Conservation (phyloP, 2,329 filamentous ascomycete species). For the Penicillium sclerotigenum region DNA sequence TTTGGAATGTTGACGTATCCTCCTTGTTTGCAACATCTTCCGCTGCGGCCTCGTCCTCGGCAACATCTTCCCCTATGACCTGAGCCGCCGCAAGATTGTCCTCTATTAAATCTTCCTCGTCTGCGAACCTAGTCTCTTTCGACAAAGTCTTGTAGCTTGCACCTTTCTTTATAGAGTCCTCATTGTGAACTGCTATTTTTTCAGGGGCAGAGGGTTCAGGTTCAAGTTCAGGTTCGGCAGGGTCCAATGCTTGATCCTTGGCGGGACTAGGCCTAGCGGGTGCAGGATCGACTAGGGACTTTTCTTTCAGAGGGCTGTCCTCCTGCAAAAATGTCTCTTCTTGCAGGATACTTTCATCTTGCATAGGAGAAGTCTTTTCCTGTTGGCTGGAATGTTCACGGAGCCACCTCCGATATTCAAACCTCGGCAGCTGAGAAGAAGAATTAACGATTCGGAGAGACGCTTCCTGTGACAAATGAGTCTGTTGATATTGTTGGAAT, state of each 20-base stretch:
- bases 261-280: background rate
- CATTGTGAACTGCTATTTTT: background rate
- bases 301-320: background rate
- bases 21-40: background rate
- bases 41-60: background rate
- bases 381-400: constrained; percentile 5
- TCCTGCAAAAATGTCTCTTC: constrained; percentile 7
- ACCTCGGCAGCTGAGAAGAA: constrained; percentile 39
- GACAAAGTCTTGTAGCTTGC: constrained; percentile 4
- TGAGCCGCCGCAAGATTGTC: background rate
- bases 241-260: background rate
- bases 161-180: background rate
- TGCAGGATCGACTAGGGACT: background rate
- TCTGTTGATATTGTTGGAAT: background rate
- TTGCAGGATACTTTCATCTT: constrained; percentile 5
- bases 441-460: constrained; percentile 35
- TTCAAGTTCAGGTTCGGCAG: background rate
- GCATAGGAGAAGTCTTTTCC: constrained; percentile 3
- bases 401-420: constrained; percentile 36
- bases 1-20: constrained; percentile 5
- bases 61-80: background rate
- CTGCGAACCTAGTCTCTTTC: constrained; percentile 16
- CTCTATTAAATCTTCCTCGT: constrained; percentile 14
- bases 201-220: background rate
- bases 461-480: constrained; percentile 4